Base-by-base conservation (phyloP, 169 alveolate species). In the Plasmodium gaboni region DNA sequence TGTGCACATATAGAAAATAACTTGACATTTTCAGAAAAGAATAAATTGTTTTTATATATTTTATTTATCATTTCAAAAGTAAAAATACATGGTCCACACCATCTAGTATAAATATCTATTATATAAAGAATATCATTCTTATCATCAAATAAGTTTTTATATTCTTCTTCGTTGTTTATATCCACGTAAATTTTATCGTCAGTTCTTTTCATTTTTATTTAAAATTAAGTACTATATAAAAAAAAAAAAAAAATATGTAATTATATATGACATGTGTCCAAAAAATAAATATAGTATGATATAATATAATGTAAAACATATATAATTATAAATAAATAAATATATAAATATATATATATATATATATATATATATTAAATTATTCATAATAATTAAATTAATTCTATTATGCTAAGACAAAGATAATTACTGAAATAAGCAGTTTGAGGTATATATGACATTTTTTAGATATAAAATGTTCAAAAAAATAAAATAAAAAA, bases 31-130 rank as follows among this genome's bases (percentile, higher is more conserved):
- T 86, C 87, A 2, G 76, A 70, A 63, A 86, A 86, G 55, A 65
- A 7, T 59, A 22, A 71, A 71, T 86, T 70, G 26, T 55, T 53
- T 44, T 86, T 86, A 73, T 86, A 86, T 42, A 86, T 86, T 48
- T 69, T 86, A 32, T 86, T 86, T 44, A 86, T 71, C 50, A 86
- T 86, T 86, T 86, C 92, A 60, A 86, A 86, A 12, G 87, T 86
- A 46, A 86, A 61, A 63, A 86, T 32, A 48, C 92, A 86, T 57
- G 92, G 87, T 12, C 92, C 92, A 53, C 92, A 86, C 92, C 92
- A 86, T 38, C 72, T 32, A 1, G 92, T 86, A 50, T 86, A 86
- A 42, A 86, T 71, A 44, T 86, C 92, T 48, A 86, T 73, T 48
- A 86, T 86, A 64, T 86, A 86, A 17, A 86, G 87, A n/a, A 86